These are phyloP conservation scores for Dictyostelium intermedium DNA, from an alignment of 78 protist genomes.

Conservation along the genomic window DNA sequence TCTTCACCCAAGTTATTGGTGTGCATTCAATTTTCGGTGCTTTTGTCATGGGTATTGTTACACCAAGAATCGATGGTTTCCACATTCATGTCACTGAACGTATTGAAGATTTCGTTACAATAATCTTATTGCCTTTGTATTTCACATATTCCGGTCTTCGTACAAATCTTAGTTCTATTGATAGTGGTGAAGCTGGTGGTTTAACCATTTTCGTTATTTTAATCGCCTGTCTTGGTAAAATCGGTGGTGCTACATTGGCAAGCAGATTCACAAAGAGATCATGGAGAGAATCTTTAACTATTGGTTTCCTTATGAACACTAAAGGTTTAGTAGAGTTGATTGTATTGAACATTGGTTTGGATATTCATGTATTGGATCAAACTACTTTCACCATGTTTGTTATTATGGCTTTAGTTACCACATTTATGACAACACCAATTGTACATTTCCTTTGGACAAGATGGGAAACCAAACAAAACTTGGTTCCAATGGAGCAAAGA, in stretches of 20 bases:
- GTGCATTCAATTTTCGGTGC: conserved; percentile 86
- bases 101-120: conserved; percentile 68
- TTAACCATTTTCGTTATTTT: conserved; percentile 61
- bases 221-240: conserved; percentile 65
- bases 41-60: conserved; percentile 64
- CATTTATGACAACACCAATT: conserved; percentile 84
- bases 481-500: conserved; percentile 26
- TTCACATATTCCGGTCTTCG: conserved; percentile 79
- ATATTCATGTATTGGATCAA: conserved; percentile 39
- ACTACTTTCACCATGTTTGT: conserved; percentile 79
- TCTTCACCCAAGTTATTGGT: conserved; percentile 81
- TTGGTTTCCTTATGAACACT: conserved; percentile 87
- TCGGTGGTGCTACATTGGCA: conserved; percentile 64
- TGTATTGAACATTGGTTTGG: conserved; percentile 82
- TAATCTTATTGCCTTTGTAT: conserved; percentile 77
- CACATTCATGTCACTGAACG: conserved; percentile 42
- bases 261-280: conserved; percentile 20
- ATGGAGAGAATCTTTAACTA: conserved; percentile 79
- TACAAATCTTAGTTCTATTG: conserved; percentile 27
- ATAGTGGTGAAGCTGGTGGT: conserved; percentile 80
- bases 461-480: not conserved
- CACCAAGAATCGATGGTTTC: conserved; percentile 69
- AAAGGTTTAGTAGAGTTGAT: conserved; percentile 85
- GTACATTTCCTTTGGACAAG: conserved; percentile 50
- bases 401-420: conserved; percentile 85